These are phyloP conservation scores for Penicillium nucicola DNA, from an alignment of 495 filamentous ascomycete genomes.

Conservation along the genomic window DNA sequence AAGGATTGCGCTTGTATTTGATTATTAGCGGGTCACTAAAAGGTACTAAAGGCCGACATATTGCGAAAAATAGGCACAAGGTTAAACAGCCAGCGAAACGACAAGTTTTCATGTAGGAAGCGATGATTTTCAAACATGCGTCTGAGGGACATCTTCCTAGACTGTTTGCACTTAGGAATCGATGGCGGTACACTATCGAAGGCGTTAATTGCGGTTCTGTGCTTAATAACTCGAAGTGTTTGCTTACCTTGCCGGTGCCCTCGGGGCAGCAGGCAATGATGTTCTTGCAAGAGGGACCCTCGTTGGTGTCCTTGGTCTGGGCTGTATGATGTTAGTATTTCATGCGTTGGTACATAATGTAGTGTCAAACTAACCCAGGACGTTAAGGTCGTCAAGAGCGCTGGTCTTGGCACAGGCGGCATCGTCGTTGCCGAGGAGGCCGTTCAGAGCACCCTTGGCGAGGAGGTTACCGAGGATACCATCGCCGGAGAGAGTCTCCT, in stretches of 20 bases:
- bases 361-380: not conserved
- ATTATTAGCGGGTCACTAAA: too few relatives aligned
- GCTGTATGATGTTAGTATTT: not conserved
- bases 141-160: too few relatives aligned
- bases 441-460: conserved; percentile 4
- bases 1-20: too few relatives aligned
- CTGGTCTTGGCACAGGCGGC: conserved; percentile 1
- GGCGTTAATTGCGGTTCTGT: too few relatives aligned
- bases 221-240: too few relatives aligned
- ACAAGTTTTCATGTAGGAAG: too few relatives aligned
- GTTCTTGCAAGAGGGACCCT: not conserved
- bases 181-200: too few relatives aligned
- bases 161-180: too few relatives aligned
- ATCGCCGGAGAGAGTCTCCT: not conserved
- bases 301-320: not conserved
- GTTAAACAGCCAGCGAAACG: too few relatives aligned
- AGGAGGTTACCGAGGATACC: conserved; percentile 3
- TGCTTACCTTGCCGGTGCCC: not conserved
- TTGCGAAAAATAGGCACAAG: too few relatives aligned
- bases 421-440: conserved; percentile 4
- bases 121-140: too few relatives aligned
- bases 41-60: too few relatives aligned
- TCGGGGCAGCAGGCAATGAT: conserved; percentile 2
- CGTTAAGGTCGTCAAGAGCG: not conserved
- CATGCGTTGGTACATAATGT: not conserved